A percentile compares a stretch with the other conserved stretches of the same genome.
These are phyloP conservation scores for Schizosaccharomyces osmophilus DNA, from an alignment of 805 yeast genomes.

Conservation along the genomic window DNA sequence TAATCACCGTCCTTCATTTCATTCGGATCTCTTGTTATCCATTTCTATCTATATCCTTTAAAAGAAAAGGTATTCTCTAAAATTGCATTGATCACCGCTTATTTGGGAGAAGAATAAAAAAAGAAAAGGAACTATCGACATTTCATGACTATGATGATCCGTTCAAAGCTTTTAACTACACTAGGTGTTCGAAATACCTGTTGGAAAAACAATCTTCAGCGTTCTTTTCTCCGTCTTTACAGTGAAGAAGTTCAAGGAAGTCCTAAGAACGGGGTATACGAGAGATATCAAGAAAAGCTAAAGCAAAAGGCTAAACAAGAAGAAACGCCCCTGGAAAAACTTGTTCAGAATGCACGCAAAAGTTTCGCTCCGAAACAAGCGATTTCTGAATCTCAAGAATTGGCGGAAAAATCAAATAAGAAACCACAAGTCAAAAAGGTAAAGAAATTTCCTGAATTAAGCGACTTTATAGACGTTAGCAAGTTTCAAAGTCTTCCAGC, in stretches of 20 bases:
- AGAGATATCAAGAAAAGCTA: background rate
- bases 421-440: conserved; percentile 13
- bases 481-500: conserved; percentile 31
- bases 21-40: too few relatives aligned
- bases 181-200: too few relatives aligned
- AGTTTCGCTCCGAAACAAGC: conserved; percentile 23
- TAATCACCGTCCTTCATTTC: too few relatives aligned
- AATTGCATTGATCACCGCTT: too few relatives aligned
- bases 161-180: too few relatives aligned
- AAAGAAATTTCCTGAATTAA: too few relatives aligned
- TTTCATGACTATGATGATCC: too few relatives aligned
- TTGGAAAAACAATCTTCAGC: background rate
- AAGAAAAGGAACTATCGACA: too few relatives aligned
- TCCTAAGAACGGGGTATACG: background rate
- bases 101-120: too few relatives aligned
- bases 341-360: background rate
- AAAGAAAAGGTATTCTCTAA: too few relatives aligned
- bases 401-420: background rate
- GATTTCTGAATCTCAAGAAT: conserved; percentile 16
- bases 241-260: background rate
- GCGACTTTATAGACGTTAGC: conserved; percentile 33
- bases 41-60: too few relatives aligned
- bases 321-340: background rate
- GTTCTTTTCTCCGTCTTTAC: background rate
- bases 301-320: background rate